Evolutionary conservation across 306 rosid genomes (phyloP).

Genomic region (Carpinus viminea): DNA sequence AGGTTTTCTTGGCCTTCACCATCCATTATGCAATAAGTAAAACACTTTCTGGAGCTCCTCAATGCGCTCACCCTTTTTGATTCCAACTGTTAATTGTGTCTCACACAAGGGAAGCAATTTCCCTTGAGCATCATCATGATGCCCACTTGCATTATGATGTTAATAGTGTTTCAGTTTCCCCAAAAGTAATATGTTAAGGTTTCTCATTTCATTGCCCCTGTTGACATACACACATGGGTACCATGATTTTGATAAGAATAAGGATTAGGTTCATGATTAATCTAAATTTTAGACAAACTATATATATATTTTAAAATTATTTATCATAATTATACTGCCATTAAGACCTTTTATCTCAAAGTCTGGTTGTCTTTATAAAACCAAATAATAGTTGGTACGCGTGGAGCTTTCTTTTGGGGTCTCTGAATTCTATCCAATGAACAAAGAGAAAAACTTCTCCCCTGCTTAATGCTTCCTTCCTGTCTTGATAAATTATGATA

Average conservation of each 20-base stretch:
- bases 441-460: slow-evolving; percentile 20
- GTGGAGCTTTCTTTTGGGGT: slow-evolving; percentile 3
- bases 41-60: slow-evolving; percentile 27
- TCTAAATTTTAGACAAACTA: slow-evolving; percentile 28
- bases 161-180: slow-evolving; percentile 35
- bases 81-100: slow-evolving; percentile 49
- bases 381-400: slow-evolving; percentile 15
- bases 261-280: slow-evolving; percentile 55
- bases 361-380: slow-evolving; percentile 32
- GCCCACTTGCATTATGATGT: slow-evolving; percentile 26
- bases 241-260: slow-evolving; percentile 58
- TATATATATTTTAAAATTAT: not conserved
- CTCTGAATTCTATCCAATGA: slow-evolving; percentile 22
- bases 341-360: slow-evolving; percentile 23
- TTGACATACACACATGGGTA: slow-evolving; percentile 47
- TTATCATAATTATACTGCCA: slow-evolving; percentile 17
- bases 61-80: slow-evolving; percentile 24
- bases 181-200: slow-evolving; percentile 28
- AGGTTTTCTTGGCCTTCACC: slow-evolving; percentile 19
- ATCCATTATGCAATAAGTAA: slow-evolving; percentile 12
- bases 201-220: slow-evolving; percentile 26
- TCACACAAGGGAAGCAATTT: slow-evolving; percentile 53
- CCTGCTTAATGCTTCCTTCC: slow-evolving; percentile 8
- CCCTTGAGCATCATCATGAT: slow-evolving; percentile 53
- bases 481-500: slow-evolving; percentile 25